Evolutionary conservation across 1,284 basidiomycete genomes (phyloP).

Genomic region (Flammula alnicola): DNA sequence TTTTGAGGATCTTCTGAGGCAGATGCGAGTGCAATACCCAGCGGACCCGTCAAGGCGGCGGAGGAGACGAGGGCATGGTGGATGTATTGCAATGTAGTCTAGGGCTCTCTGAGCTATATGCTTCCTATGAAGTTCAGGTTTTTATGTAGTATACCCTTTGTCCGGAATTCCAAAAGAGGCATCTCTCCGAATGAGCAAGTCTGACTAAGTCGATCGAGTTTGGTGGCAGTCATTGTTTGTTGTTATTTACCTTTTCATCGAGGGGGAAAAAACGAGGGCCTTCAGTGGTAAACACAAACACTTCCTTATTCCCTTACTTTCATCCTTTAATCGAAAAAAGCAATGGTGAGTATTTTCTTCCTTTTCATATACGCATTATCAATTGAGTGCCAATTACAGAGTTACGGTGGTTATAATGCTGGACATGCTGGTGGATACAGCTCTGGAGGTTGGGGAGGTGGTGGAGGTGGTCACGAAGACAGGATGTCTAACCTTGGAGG

Average conservation of each 20-base stretch:
- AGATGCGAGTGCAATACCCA: slow-evolving; percentile 73
- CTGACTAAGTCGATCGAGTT: slow-evolving; percentile 4
- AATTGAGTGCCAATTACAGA: too few relatives aligned
- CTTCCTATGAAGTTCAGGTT: too few relatives aligned
- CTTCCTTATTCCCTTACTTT: slow-evolving; percentile 2
- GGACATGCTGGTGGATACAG: slow-evolving; percentile 30
- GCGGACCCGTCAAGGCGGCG: slow-evolving; percentile 45
- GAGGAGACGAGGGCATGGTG: slow-evolving; percentile 36
- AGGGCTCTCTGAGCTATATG: too few relatives aligned
- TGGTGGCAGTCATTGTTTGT: slow-evolving; percentile 23
- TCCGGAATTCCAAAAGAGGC: too few relatives aligned
- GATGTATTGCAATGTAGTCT: slow-evolving; percentile 66
- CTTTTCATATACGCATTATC: not conserved
- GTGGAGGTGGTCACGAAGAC: slow-evolving; percentile 69
- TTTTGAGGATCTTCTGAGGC: slow-evolving; percentile 78
- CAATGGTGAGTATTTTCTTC: slow-evolving; percentile 35
- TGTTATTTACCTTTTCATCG: slow-evolving; percentile 11
- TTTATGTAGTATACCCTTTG: too few relatives aligned
- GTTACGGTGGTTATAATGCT: slow-evolving; percentile 37
- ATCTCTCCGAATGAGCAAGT: too few relatives aligned
- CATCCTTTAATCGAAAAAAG: slow-evolving; percentile 15
- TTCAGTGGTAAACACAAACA: not conserved
- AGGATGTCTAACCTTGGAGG: slow-evolving; percentile 87
- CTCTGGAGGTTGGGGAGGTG: slow-evolving; percentile 54
- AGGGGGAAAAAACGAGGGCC: slow-evolving; percentile 10